phyloP scores from a whole-genome alignment of 768 basidiomycete species.

The Phaeolepiota aurea region DNA sequence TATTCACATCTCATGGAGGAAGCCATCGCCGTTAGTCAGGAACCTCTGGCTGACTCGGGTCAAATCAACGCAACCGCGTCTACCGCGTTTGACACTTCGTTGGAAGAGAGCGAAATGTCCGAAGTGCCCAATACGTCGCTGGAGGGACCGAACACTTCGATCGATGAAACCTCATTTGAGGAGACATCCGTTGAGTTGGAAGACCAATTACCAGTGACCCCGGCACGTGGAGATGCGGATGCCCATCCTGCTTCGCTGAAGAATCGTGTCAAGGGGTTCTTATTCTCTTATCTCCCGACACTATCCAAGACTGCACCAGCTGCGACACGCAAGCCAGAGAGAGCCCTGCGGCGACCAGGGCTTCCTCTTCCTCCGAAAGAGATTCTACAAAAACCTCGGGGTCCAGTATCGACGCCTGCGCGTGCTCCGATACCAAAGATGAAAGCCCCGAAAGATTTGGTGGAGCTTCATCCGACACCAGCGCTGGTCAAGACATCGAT shows the following conservation, averaged over 20 bases:
- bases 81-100: neutral
- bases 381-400: slow-evolving; percentile 38
- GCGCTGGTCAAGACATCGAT: slow-evolving; percentile 27
- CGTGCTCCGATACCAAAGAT: slow-evolving; percentile 37
- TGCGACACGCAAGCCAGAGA: slow-evolving; percentile 10
- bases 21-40: slow-evolving; percentile 31
- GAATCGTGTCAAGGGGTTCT: slow-evolving; percentile 45
- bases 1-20: slow-evolving; percentile 55
- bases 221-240: neutral
- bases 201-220: neutral
- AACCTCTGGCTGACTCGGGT: neutral
- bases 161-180: neutral
- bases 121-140: neutral
- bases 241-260: slow-evolving; percentile 26
- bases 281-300: slow-evolving; percentile 55
- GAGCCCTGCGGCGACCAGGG: slow-evolving; percentile 22
- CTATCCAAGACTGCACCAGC: slow-evolving; percentile 28
- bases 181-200: neutral
- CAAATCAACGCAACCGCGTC: neutral
- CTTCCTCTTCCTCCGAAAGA: slow-evolving; percentile 51
- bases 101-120: slow-evolving; percentile 4
- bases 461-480: slow-evolving; percentile 51
- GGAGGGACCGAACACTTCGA: slow-evolving; percentile 1
- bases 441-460: slow-evolving; percentile 55
- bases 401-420: slow-evolving; percentile 52